Conservation (phyloP, 192 early-diverging fungal genomes). For the Rhizoclosmatium sp. region DNA sequence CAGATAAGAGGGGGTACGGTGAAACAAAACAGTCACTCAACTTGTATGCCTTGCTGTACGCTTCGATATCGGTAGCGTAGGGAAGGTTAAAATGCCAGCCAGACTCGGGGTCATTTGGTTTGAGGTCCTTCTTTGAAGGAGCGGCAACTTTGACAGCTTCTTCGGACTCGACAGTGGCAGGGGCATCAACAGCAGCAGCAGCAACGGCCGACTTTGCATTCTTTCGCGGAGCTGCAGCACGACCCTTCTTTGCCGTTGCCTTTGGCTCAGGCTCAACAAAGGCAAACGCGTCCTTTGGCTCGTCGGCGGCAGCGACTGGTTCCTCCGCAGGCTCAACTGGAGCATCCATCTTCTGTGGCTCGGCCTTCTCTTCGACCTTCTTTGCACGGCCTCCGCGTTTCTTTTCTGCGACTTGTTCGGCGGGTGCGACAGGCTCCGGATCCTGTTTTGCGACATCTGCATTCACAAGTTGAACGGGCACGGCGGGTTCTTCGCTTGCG, state of each 20-base stretch:
- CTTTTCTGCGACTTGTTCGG: neutral
- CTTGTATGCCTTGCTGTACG: constrained; percentile 9
- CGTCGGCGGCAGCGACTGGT: neutral
- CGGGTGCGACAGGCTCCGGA: neutral
- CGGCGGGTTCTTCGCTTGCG: too few relatives aligned
- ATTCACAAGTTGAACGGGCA: too few relatives aligned
- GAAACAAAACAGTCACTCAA: neutral
- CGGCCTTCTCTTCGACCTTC: neutral
- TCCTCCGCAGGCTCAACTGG: neutral
- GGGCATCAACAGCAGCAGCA: neutral
- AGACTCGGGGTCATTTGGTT: neutral
- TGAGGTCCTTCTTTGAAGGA: neutral
- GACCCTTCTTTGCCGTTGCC: neutral
- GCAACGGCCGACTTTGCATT: neutral
- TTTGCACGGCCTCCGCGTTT: neutral
- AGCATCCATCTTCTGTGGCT: too few relatives aligned
- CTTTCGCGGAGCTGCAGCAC: neutral
- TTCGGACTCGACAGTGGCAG: neutral
- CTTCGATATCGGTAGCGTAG: constrained; percentile 8
- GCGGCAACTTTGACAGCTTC: neutral
- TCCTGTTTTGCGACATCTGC: too few relatives aligned
- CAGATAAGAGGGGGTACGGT: too few relatives aligned
- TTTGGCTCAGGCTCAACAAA: neutral
- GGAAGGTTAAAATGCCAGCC: constrained; percentile 26
- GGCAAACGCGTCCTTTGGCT: neutral